phyloP scores from a whole-genome alignment of 2,329 filamentous ascomycete genomes.

The Clathrospora elynae region DNA sequence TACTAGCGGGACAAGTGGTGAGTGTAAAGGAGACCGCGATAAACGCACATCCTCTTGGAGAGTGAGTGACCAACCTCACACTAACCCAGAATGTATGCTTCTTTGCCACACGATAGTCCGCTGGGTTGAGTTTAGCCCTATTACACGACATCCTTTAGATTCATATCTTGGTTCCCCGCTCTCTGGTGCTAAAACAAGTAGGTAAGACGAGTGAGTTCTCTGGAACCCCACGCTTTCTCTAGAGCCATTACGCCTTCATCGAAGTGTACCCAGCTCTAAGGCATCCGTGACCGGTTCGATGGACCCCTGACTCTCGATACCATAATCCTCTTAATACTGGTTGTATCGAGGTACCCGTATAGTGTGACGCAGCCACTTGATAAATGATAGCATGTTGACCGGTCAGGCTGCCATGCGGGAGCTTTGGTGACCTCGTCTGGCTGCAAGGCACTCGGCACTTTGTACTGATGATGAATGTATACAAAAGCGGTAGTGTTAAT shows the following conservation, averaged over 20 bases:
- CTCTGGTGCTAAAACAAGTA: conserved; percentile 27
- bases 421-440: too few relatives aligned
- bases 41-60: conserved; percentile 8
- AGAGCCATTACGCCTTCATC: conserved; percentile 19
- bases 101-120: conserved; percentile 17
- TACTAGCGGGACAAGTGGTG: conserved; percentile 5
- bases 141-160: conserved; percentile 21
- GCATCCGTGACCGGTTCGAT: conserved; percentile 33
- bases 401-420: conserved; percentile 5
- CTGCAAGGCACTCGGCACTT: conserved; percentile 15
- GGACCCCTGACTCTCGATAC: conserved; percentile 31
- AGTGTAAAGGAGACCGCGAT: conserved; percentile 18
- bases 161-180: conserved; percentile 15
- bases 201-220: conserved; percentile 29
- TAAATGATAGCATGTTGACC: conserved; percentile 16
- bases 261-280: conserved; percentile 30
- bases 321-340: too few relatives aligned
- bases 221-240: conserved; percentile 13
- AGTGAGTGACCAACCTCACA: conserved; percentile 11
- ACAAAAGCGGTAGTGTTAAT: conserved; percentile 20
- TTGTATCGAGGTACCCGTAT: conserved; percentile 40
- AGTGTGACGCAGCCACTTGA: conserved; percentile 32
- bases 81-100: conserved; percentile 14
- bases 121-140: conserved; percentile 36
- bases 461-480: conserved; percentile 12